phyloP scores from a whole-genome alignment of 139 green algal genomes.

The Diplosphaera chodatii region DNA sequence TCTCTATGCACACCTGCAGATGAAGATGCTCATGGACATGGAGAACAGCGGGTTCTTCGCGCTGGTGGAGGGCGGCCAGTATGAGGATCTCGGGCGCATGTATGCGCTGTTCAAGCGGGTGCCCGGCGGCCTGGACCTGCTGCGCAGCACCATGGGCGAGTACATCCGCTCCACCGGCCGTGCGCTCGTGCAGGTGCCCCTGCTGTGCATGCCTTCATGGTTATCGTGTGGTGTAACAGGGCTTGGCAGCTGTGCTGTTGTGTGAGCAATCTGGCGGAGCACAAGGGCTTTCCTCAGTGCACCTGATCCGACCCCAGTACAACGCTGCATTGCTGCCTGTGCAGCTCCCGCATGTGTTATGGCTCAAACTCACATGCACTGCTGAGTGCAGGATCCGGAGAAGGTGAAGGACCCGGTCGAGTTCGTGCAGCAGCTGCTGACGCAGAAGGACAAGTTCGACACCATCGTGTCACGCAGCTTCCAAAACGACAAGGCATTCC shows the following conservation, averaged over 20 bases:
- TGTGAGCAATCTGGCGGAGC: too few relatives aligned
- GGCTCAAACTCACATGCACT: too few relatives aligned
- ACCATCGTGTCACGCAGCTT: constrained; percentile 68
- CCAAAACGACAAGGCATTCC: constrained; percentile 82
- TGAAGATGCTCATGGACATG: constrained; percentile 88
- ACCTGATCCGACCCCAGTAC: too few relatives aligned
- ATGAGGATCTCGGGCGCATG: constrained; percentile 82
- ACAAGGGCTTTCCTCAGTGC: too few relatives aligned
- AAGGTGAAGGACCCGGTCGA: constrained; percentile 73
- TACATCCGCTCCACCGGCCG: constrained; percentile 67
- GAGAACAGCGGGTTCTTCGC: constrained; percentile 80
- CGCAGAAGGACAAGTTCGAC: constrained; percentile 88
- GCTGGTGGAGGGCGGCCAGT: constrained; percentile 72
- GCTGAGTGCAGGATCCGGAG: constrained; percentile 63
- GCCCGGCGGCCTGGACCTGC: constrained; percentile 54
- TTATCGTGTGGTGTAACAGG: too few relatives aligned
- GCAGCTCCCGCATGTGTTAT: too few relatives aligned
- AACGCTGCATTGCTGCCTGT: too few relatives aligned
- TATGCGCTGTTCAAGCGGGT: constrained; percentile 83
- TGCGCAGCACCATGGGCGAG: constrained; percentile 56
- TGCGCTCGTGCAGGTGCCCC: constrained; percentile 45
- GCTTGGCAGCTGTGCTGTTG: too few relatives aligned
- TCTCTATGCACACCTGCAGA: constrained; percentile 37
- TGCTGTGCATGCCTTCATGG: too few relatives aligned
- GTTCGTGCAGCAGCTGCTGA: constrained; percentile 83